phyloP scores from a whole-genome alignment of 306 rosid species.

The Sechiopsis laciniata region DNA sequence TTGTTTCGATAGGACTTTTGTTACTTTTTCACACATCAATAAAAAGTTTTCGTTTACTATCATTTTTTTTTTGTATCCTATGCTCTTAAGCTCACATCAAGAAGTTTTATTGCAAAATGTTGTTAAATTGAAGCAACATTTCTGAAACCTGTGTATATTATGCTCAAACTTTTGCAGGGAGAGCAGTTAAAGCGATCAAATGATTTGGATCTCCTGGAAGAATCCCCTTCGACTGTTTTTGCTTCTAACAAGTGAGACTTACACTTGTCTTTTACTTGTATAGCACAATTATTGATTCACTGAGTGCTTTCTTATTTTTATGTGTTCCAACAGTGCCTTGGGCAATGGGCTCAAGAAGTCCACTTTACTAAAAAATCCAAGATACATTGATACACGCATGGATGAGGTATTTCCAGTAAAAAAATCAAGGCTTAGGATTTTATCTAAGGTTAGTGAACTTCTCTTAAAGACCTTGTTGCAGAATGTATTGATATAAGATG shows the following conservation, averaged over 20 bases:
- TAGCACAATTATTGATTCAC: slow-evolving; percentile 1
- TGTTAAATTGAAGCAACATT: background rate
- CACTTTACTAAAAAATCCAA: slow-evolving; percentile 40
- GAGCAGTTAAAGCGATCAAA: slow-evolving; percentile 44
- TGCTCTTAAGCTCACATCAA: slow-evolving; percentile 1
- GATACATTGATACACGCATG: slow-evolving; percentile 55
- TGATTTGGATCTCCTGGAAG: slow-evolving; percentile 31
- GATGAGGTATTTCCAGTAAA: slow-evolving; percentile 65
- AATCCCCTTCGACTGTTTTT: slow-evolving; percentile 33
- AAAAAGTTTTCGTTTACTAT: no score
- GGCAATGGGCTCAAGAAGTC: slow-evolving; percentile 41
- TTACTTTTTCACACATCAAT: no score
- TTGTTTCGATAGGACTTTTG: no score
- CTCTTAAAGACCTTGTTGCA: background rate
- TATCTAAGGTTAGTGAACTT: slow-evolving; percentile 47
- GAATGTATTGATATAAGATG: background rate
- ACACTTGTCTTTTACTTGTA: slow-evolving; percentile 9
- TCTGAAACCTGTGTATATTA: background rate
- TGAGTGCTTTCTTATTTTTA: slow-evolving; percentile 25
- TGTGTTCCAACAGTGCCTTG: slow-evolving; percentile 30
- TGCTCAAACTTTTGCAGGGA: slow-evolving; percentile 34
- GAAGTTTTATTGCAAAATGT: background rate
- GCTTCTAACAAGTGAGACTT: slow-evolving; percentile 31
- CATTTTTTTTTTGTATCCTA: background rate
- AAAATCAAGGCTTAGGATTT: slow-evolving; percentile 39